These are phyloP conservation scores for Backusella tuberculispora DNA, from an alignment of 192 early-diverging fungal genomes.

Conservation along the genomic window DNA sequence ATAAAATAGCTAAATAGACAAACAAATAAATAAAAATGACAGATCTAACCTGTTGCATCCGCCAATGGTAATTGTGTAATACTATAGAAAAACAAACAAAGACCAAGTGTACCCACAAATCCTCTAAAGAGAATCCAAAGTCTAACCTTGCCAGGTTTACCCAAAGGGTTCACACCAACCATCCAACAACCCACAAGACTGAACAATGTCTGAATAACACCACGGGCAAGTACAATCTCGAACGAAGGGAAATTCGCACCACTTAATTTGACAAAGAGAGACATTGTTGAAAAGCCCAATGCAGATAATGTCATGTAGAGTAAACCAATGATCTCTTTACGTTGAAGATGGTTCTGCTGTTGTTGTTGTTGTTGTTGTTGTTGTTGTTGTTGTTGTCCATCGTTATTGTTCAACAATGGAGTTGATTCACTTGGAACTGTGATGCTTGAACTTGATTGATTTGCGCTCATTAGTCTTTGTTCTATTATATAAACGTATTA, in stretches of 20 bases:
- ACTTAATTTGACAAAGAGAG: constrained; percentile 70
- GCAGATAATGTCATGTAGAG: constrained; percentile 72
- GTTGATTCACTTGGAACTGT: constrained; percentile 20
- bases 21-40: neutral
- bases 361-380: too few relatives aligned
- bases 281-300: constrained; percentile 72
- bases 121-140: constrained; percentile 68
- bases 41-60: constrained; percentile 63
- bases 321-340: constrained; percentile 49
- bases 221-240: constrained; percentile 75
- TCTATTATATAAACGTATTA: neutral
- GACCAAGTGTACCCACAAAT: constrained; percentile 62
- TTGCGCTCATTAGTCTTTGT: neutral
- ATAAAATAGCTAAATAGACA: too few relatives aligned
- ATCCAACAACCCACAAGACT: constrained; percentile 59
- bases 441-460: neutral
- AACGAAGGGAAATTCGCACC: constrained; percentile 62
- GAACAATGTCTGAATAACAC: constrained; percentile 64
- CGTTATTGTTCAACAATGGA: neutral
- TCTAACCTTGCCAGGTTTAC: constrained; percentile 48
- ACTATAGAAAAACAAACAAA: constrained; percentile 74
- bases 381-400: neutral
- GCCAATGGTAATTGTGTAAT: constrained; percentile 69
- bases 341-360: constrained; percentile 19
- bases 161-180: constrained; percentile 57